A percentile compares a stretch with the other conserved stretches of the same genome.
These are phyloP conservation scores for Zygoascus ofunaensis DNA, from an alignment of 805 yeast genomes.

Conservation along the genomic window DNA sequence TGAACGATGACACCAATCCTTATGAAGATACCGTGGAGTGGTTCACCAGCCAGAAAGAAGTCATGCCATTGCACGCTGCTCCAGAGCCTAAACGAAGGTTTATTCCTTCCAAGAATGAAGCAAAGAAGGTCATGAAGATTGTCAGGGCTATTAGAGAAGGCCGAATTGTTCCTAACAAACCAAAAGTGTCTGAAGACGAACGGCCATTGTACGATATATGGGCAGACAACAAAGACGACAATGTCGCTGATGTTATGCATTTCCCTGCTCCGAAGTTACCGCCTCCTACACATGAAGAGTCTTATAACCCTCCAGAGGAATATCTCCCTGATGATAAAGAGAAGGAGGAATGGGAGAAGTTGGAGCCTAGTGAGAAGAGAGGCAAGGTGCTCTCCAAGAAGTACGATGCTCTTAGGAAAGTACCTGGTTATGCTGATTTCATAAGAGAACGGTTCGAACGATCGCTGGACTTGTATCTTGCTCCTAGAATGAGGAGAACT, in stretches of 20 bases:
- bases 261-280: slow-evolving; percentile 90
- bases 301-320: slow-evolving; percentile 97
- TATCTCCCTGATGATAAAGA: slow-evolving; percentile 78
- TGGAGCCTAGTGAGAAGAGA: slow-evolving; percentile 71
- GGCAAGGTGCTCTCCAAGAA: slow-evolving; percentile 74
- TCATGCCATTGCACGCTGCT: slow-evolving; percentile 84
- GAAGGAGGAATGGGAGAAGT: slow-evolving; percentile 54
- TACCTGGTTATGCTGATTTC: slow-evolving; percentile 82
- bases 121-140: slow-evolving; percentile 90
- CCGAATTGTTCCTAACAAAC: slow-evolving; percentile 68
- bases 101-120: slow-evolving; percentile 94
- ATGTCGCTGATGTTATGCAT: slow-evolving; percentile 76
- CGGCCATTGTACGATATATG: slow-evolving; percentile 65
- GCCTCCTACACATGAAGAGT: slow-evolving; percentile 94
- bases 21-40: slow-evolving; percentile 93
- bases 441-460: slow-evolving; percentile 91
- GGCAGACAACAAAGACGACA: slow-evolving; percentile 57
- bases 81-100: slow-evolving; percentile 98
- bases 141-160: slow-evolving; percentile 97
- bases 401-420: slow-evolving; percentile 72
- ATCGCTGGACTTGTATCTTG: slow-evolving; percentile 84
- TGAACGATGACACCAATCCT: slow-evolving; percentile 73
- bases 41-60: slow-evolving; percentile 78
- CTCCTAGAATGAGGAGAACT: slow-evolving; percentile 89
- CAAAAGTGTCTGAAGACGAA: slow-evolving; percentile 41